A percentile compares a stretch with the other conserved stretches of the same genome.
These are phyloP conservation scores for Phenoliferia sp. DNA, from an alignment of 1,284 basidiomycete genomes.

Conservation along the genomic window DNA sequence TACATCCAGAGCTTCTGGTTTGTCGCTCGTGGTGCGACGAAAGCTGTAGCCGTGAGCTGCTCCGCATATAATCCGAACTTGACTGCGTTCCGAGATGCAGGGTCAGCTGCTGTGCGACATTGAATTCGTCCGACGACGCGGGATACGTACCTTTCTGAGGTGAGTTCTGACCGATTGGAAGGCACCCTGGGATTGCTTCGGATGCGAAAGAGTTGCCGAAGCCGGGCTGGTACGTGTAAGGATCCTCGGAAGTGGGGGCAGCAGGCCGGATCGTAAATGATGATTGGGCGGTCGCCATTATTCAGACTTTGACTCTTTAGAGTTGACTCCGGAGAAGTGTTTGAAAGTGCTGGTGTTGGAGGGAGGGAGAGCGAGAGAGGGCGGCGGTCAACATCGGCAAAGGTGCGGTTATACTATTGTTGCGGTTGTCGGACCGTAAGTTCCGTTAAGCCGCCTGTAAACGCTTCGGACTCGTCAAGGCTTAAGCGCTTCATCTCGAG, in stretches of 20 bases:
- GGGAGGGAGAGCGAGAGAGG: background rate
- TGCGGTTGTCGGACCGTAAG: background rate
- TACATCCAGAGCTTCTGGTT: conserved; percentile 49
- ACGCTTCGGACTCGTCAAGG: too few species aligned
- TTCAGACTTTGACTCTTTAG: background rate
- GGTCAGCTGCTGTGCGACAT: background rate
- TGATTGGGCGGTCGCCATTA: conserved; percentile 22
- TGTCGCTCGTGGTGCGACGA: conserved; percentile 53
- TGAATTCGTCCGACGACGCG: background rate
- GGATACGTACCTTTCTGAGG: conserved; percentile 51
- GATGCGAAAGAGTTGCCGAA: conserved; percentile 9
- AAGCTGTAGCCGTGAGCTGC: conserved; percentile 55
- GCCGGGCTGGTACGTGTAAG: conserved; percentile 45
- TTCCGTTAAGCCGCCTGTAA: too few species aligned
- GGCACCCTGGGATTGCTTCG: conserved; percentile 51
- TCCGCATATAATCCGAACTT: conserved; percentile 61
- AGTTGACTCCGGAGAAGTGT: too few species aligned
- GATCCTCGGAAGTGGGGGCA: conserved; percentile 42
- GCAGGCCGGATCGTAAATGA: conserved; percentile 14
- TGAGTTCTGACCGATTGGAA: conserved; percentile 56
- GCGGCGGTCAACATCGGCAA: background rate
- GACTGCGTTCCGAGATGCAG: conserved; percentile 6
- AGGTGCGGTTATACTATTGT: background rate
- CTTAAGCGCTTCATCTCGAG: too few species aligned
- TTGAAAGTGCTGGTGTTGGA: too few species aligned